Percentiles rank a stretch among this genome's conserved stretches.
These are phyloP conservation scores for Priceomyces castillae DNA, from an alignment of 805 yeast genomes.

Conservation along the genomic window DNA sequence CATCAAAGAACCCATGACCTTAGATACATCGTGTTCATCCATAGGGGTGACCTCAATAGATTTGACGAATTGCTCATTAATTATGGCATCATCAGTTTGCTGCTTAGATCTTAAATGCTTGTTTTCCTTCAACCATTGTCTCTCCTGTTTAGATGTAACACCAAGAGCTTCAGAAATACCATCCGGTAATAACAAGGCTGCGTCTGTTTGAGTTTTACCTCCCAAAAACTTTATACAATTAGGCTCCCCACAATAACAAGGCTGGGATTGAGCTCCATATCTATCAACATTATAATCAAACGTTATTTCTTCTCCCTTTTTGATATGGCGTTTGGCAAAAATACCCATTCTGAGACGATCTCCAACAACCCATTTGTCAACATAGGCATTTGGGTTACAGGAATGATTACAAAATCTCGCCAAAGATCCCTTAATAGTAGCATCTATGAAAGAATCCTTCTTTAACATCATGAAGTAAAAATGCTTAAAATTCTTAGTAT, in stretches of 20 bases:
- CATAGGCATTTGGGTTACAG: slow-evolving; percentile 91
- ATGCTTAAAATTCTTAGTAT: slow-evolving; percentile 64
- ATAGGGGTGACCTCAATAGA: slow-evolving; percentile 54
- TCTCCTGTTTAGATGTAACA: slow-evolving; percentile 63
- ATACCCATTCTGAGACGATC: slow-evolving; percentile 91
- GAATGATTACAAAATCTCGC: slow-evolving; percentile 95
- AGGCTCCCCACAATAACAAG: slow-evolving; percentile 89
- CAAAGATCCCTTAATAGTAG: slow-evolving; percentile 82
- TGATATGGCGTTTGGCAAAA: slow-evolving; percentile 74
- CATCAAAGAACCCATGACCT: slow-evolving; percentile 76
- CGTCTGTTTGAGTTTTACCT: slow-evolving; percentile 95
- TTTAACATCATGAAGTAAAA: slow-evolving; percentile 96
- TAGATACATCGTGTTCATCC: slow-evolving; percentile 60
- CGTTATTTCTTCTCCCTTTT: slow-evolving; percentile 83
- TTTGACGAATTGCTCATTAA: slow-evolving; percentile 64
- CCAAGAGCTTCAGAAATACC: slow-evolving; percentile 84
- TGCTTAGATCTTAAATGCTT: slow-evolving; percentile 50
- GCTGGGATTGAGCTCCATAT: slow-evolving; percentile 92
- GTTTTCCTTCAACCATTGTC: slow-evolving; percentile 61
- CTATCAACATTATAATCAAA: slow-evolving; percentile 93
- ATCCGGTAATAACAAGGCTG: slow-evolving; percentile 80
- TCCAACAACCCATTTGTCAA: slow-evolving; percentile 96
- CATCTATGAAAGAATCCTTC: slow-evolving; percentile 90
- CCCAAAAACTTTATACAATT: slow-evolving; percentile 94
- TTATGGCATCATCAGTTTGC: slow-evolving; percentile 53